Evolutionary conservation across 164 flowering plant genomes (phyloP).

Genomic region (Santalum album): DNA sequence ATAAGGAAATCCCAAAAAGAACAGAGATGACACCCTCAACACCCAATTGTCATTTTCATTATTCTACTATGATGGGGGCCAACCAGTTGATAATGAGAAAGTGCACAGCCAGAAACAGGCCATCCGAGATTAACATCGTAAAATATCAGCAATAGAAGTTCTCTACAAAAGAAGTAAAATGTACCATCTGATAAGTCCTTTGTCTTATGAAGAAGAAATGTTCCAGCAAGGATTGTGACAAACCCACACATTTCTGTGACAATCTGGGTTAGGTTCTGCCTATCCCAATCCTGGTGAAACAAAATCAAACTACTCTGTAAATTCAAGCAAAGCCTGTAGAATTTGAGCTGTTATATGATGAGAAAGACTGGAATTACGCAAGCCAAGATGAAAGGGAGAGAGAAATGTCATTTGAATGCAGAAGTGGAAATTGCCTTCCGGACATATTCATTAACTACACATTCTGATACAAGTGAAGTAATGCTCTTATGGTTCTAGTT

Average conservation of each 20-base stretch:
- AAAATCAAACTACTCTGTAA: background rate
- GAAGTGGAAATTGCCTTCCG: no score
- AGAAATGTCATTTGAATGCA: no score
- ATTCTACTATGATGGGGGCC: background rate
- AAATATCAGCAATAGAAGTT: background rate
- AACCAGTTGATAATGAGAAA: background rate
- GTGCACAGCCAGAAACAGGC: background rate
- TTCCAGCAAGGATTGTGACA: constrained; percentile 58
- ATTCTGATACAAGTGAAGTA: no score
- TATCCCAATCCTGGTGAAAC: constrained; percentile 41
- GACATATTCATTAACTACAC: no score
- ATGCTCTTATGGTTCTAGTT: no score
- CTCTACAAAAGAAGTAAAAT: background rate
- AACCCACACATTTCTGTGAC: constrained; percentile 63
- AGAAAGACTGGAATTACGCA: background rate
- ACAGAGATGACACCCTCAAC: background rate
- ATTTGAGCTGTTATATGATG: no score
- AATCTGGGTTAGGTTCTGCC: constrained; percentile 48
- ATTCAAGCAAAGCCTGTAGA: background rate
- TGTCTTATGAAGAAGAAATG: constrained; percentile 59
- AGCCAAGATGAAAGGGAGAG: no score
- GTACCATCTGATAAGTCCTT: constrained; percentile 50
- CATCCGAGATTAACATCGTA: background rate
- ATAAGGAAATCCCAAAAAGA: background rate
- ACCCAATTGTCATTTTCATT: background rate